These are phyloP conservation scores for Astragalus glycyphyllos DNA, from an alignment of 306 rosid species.

Conservation along the genomic window DNA sequence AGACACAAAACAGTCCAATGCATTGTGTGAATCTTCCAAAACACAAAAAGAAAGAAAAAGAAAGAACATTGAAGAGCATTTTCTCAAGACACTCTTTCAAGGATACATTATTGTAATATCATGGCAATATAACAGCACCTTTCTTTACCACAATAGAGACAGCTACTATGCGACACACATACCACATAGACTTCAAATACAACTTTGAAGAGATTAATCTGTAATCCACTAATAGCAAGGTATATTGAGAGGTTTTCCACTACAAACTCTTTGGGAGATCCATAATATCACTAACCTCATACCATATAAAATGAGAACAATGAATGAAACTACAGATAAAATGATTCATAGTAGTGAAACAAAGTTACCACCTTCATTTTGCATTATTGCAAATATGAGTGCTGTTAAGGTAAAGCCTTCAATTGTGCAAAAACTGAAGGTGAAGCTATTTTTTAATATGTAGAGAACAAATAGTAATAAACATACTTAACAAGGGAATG, in stretches of 20 bases:
- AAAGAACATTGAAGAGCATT: too few relatives aligned
- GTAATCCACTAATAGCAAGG: conserved; percentile 61
- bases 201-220: conserved; percentile 55
- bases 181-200: conserved; percentile 18
- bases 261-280: conserved; percentile 32
- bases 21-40: too few relatives aligned
- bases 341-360: neutral
- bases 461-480: too few relatives aligned
- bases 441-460: too few relatives aligned
- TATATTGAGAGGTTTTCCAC: conserved; percentile 37
- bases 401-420: conserved; percentile 42
- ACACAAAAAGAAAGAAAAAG: too few relatives aligned
- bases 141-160: conserved; percentile 49
- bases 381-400: conserved; percentile 1
- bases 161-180: conserved; percentile 32
- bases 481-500: too few relatives aligned
- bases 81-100: conserved; percentile 49
- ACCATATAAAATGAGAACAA: conserved; percentile 18
- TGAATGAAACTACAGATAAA: conserved; percentile 22
- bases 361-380: neutral
- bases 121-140: conserved; percentile 57
- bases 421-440: too few relatives aligned
- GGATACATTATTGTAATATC: conserved; percentile 42
- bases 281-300: conserved; percentile 44
- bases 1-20: too few relatives aligned